Evolutionary conservation across 768 basidiomycete species (phyloP).

Genomic region (Lactarius vividus): DNA sequence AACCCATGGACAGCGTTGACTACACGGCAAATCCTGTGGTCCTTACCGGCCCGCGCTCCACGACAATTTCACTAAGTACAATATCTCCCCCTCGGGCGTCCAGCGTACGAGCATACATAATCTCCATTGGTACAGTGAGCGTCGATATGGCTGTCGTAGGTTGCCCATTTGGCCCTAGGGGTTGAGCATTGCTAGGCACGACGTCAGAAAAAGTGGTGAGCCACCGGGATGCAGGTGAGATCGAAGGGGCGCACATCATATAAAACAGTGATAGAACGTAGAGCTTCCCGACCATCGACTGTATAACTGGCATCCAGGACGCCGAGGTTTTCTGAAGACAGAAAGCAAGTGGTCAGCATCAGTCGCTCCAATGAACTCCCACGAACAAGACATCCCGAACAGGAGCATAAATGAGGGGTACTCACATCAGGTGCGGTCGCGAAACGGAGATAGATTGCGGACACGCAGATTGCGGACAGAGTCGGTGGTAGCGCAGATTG

Average conservation of each 20-base stretch:
- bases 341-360: background rate
- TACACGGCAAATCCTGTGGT: background rate
- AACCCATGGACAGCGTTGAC: background rate
- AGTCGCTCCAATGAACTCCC: background rate
- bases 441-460: background rate
- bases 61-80: background rate
- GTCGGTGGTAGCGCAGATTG: background rate
- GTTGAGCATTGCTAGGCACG: background rate
- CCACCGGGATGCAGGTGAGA: background rate
- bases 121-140: conserved; percentile 9
- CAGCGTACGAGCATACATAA: background rate
- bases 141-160: background rate
- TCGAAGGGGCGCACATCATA: conserved; percentile 4
- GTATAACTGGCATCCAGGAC: conserved; percentile 1
- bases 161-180: background rate
- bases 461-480: background rate
- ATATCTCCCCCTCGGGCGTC: background rate
- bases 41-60: background rate
- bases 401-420: background rate
- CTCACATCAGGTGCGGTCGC: background rate
- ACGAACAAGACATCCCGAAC: background rate
- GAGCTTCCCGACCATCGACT: conserved; percentile 16
- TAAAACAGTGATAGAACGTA: conserved; percentile 18
- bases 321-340: background rate
- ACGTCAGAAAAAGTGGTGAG: background rate